Conservation (phyloP, 2,329 filamentous ascomycete genomes). For the Alternaria arbusti region DNA sequence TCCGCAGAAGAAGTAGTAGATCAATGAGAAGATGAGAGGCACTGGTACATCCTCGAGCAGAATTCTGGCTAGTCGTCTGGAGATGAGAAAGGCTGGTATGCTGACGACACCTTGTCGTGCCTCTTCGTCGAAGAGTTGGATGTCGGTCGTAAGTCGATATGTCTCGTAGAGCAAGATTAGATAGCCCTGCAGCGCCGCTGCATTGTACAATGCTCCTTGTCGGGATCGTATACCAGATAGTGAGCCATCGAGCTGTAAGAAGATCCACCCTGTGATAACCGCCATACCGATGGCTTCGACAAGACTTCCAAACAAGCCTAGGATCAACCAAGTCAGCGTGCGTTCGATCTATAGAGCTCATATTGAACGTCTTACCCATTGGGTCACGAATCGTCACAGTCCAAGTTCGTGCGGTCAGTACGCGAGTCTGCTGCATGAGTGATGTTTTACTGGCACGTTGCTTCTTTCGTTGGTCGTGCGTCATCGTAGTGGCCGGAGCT, state of each 20-base stretch:
- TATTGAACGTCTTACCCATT: conserved; percentile 57
- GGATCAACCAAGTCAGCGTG: neutral
- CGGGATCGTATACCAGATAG: conserved; percentile 76
- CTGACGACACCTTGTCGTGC: conserved; percentile 74
- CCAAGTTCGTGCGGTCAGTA: conserved; percentile 72
- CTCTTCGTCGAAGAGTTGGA: conserved; percentile 78
- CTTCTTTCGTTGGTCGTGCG: conserved; percentile 12
- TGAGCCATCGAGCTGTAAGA: conserved; percentile 68
- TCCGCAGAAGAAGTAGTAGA: conserved; percentile 81
- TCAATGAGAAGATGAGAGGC: conserved; percentile 71
- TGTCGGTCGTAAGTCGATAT: conserved; percentile 76
- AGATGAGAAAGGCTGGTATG: conserved; percentile 72
- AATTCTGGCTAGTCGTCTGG: conserved; percentile 71
- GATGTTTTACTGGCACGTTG: conserved; percentile 56
- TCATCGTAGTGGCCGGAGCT: neutral
- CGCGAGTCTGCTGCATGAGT: conserved; percentile 67
- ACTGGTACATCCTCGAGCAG: conserved; percentile 76
- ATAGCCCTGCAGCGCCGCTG: conserved; percentile 75
- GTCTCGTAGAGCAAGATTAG: conserved; percentile 78
- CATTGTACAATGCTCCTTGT: conserved; percentile 74
- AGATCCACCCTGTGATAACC: conserved; percentile 75
- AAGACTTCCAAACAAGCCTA: conserved; percentile 67
- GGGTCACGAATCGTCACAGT: conserved; percentile 78
- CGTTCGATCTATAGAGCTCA: neutral
- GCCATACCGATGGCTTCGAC: conserved; percentile 74